Conservation (phyloP, 2,329 filamentous ascomycete species). For the Ophiocordyceps camponoti-floridani region DNA sequence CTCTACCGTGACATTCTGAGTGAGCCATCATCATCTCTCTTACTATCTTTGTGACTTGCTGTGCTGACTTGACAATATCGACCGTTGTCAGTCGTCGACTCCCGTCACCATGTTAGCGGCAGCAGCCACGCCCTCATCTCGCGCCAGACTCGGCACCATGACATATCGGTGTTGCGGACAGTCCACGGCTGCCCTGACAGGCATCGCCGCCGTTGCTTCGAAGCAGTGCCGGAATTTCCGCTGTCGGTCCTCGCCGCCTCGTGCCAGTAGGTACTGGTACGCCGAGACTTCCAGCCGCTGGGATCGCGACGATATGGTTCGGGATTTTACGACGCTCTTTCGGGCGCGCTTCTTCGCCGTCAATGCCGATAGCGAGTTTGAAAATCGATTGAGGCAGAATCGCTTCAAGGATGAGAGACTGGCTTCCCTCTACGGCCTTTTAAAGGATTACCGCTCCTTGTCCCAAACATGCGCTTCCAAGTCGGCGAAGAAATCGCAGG, state of each 20-base stretch:
- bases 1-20: background rate
- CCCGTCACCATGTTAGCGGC: background rate
- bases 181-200: background rate
- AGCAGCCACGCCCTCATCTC: background rate
- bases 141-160: background rate
- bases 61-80: too few relatives aligned
- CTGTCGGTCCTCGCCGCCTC: slow-evolving; percentile 14
- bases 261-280: slow-evolving; percentile 18
- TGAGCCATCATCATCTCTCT: background rate
- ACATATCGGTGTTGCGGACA: background rate
- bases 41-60: background rate
- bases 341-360: slow-evolving; percentile 9
- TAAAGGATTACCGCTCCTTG: background rate
- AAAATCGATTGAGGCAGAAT: background rate
- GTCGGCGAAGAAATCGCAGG: slow-evolving; percentile 10
- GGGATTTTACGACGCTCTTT: slow-evolving; percentile 13
- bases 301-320: slow-evolving; percentile 17
- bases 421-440: background rate
- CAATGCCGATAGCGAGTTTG: background rate
- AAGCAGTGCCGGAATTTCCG: slow-evolving; percentile 20
- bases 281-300: slow-evolving; percentile 26
- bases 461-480: background rate
- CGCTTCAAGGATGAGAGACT: background rate
- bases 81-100: too few relatives aligned
- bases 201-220: slow-evolving; percentile 20